Base-by-base conservation (phyloP, 805 yeast species). In the Priceomyces castillae region DNA sequence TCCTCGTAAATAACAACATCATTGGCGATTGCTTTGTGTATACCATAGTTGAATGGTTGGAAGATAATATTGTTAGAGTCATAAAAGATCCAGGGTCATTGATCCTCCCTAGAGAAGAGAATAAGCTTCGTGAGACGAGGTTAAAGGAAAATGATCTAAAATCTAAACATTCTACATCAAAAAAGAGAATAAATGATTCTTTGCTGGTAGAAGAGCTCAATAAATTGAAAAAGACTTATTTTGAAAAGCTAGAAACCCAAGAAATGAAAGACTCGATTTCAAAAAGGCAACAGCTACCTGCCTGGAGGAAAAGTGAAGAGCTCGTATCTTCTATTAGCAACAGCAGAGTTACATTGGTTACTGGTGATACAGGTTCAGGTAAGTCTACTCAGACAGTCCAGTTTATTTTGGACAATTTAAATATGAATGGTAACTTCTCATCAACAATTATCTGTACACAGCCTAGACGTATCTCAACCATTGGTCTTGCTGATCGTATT, bases 321-420 rank as follows among this genome's bases (percentile, higher is more conserved):
- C 71, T 92, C 31, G 73, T 86, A 1, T 53, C 76, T 0, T 65
- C 81, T 3, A 79, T 92, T 3, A 69, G 73, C 22, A 47, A 69
- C 0, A 77, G 86, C 56, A 79, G 79, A 48, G 85, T 89, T 3
- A 81, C 86, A 7, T 65, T 92, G 26, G 77, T 92, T 30, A 92
- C 98, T 2, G 99, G 98, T 60, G 99, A 94, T 61, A 92, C 98
- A 0, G 98, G 98, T 53, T 90, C 97, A 1, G 98, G 98, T 52
- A 92, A 92, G 58, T 88, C 97, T 1, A 92, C 99, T 0, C 99
- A 92, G 59, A 80, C 88, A 4, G 96, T 89, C 4, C 99, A 92
- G 60, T 92, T 90, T 52, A 69, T 92, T 16, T 65, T 92, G 14
- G 98, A 92, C 59, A 72, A 81, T 31, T 55, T 87, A 46, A 72